These are phyloP conservation scores for Neospora caninum DNA, from an alignment of 169 alveolate genomes.

Conservation along the genomic window DNA sequence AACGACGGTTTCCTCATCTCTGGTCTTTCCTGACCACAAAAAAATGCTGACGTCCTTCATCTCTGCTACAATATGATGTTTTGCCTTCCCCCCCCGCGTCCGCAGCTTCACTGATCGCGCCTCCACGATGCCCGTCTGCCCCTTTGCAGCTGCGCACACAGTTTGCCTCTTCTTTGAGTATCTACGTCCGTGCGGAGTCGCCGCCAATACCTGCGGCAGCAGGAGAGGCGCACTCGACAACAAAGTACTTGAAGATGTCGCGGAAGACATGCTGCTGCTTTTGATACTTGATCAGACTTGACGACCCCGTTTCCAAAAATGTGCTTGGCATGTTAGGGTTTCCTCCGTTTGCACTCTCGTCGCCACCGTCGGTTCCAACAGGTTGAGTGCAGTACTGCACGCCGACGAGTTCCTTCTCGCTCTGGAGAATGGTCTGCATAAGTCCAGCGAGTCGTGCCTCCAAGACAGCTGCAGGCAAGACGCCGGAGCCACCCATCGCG, in stretches of 20 bases:
- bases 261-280: slow-evolving; percentile 33
- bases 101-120: neutral
- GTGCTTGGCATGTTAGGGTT: neutral
- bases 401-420: neutral
- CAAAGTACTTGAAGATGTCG: slow-evolving; percentile 12
- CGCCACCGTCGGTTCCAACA: neutral
- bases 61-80: neutral
- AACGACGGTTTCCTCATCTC: too few species aligned
- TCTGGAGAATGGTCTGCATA: neutral
- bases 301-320: neutral
- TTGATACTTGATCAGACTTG: neutral
- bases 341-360: neutral
- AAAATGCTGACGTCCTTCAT: neutral
- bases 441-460: neutral
- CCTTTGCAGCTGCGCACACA: too few species aligned
- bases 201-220: neutral
- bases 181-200: neutral
- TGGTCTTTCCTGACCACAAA: too few species aligned
- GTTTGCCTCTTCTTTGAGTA: neutral
- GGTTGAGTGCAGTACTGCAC: neutral
- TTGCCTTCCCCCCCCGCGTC: neutral
- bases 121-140: neutral
- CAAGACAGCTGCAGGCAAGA: neutral
- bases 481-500: neutral
- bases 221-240: slow-evolving; percentile 31